Percentiles rank a stretch among this genome's conserved stretches.
Evolutionary conservation across 2,329 filamentous ascomycete genomes (phyloP).

Genomic region (Talaromyces sp.): DNA sequence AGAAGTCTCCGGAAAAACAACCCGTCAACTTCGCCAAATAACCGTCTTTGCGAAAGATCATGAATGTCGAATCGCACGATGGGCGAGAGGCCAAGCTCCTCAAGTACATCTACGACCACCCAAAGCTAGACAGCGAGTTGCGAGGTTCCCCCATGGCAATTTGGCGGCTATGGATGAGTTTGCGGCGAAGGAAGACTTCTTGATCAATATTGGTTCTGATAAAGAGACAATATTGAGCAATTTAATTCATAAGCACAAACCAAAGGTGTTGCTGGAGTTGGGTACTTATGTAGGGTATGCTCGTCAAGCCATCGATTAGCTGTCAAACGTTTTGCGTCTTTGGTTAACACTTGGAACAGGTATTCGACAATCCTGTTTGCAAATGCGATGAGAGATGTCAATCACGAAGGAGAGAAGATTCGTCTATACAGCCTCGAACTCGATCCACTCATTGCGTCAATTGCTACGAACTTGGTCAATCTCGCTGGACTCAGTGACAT

Average conservation of each 20-base stretch:
- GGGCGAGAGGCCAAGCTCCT: constrained; percentile 47
- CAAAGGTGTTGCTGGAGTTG: constrained; percentile 13
- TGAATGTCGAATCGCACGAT: constrained; percentile 9
- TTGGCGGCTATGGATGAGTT: constrained; percentile 67
- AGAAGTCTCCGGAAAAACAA: neutral
- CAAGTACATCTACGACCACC: constrained; percentile 61
- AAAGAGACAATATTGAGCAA: constrained; percentile 68
- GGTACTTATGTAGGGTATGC: neutral
- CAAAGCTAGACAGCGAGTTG: constrained; percentile 56
- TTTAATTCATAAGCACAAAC: constrained; percentile 58
- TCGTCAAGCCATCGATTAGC: neutral
- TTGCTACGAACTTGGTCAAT: neutral
- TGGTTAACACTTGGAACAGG: neutral
- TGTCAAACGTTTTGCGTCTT: neutral
- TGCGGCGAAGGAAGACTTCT: constrained; percentile 60
- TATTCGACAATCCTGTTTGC: neutral
- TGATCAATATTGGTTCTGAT: constrained; percentile 74
- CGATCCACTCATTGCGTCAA: neutral
- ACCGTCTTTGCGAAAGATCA: neutral
- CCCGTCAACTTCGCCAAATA: constrained; percentile 4
- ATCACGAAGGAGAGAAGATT: neutral
- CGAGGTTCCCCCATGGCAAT: constrained; percentile 61
- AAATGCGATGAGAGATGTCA: neutral
- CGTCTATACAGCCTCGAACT: neutral
- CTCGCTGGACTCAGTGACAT: neutral